Base-by-base conservation (phyloP, 176 grass and related monocot genomes). In the Luzula sylvatica region DNA sequence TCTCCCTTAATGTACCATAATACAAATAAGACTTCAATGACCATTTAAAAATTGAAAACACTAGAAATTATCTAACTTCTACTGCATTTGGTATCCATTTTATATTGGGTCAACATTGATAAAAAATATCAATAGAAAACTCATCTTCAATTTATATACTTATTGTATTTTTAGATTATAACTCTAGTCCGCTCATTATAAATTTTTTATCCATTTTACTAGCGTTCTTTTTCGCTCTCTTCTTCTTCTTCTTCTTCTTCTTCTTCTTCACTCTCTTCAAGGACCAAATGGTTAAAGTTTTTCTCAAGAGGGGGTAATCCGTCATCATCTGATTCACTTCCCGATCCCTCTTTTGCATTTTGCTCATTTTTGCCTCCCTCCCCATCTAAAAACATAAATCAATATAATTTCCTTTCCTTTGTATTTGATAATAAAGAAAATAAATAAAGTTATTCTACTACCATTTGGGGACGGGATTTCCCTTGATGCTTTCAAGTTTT, bases 301-400 rank as follows among this genome's bases (percentile, higher is more conserved):
- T 82, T 56, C 62, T 95, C 89, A 0, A 95, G 80, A 15, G 83
- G 89, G 3, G 89, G 89, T 52, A 95, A 72, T 51, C 59, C 89
- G 23, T 84, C 73, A 7, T 95, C 76, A 51, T 95, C 58, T 1
- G 58, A 48, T 19, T 63, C 88, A 69, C 56, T 55, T 16, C 77
- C 83, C 22, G 76, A 81, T 57, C 46, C 61, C 40, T 75, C 60
- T 20, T 78, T 52, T 14, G 42, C 39, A 51, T 44, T 67, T 23
- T 19, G 62, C 7, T 24, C 48, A 18, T 62, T 3, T 65, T 75
- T 35, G 2, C 73, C 41, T 14, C 15, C 15, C 28, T 4, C 55
- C 72, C 26, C 27, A 8, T 24, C 42, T 45, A 38, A 58, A 27
- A 75, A 71, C n/a, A 70, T 28, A 1, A 17, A 65, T 9, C 18